phyloP scores from a whole-genome alignment of 2,329 filamentous ascomycete genomes.

The Phaeosphaeria sp. region DNA sequence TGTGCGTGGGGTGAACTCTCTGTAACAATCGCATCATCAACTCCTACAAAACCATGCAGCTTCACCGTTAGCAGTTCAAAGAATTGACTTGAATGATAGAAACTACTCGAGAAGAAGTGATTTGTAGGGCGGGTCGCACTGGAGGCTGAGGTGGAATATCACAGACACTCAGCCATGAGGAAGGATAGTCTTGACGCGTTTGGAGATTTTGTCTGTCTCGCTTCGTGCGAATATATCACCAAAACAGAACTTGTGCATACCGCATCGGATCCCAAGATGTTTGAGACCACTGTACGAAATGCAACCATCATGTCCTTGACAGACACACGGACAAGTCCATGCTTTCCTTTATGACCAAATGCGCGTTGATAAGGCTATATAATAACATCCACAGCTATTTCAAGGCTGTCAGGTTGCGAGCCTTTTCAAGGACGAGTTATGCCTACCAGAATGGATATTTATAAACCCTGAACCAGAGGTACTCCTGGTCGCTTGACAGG shows the following conservation, averaged over 20 bases:
- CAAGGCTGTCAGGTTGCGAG: no score
- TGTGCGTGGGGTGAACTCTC: background rate
- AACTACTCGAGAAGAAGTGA: background rate
- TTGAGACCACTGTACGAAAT: no score
- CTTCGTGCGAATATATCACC: no score
- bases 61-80: background rate
- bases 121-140: background rate
- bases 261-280: background rate
- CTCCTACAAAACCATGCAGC: background rate
- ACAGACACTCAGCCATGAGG: background rate
- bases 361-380: no score
- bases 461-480: background rate
- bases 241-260: no score
- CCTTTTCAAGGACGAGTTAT: no score
- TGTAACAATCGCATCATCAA: background rate
- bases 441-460: no score
- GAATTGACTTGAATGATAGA: background rate
- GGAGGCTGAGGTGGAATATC: background rate
- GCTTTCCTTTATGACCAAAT: no score
- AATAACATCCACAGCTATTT: no score
- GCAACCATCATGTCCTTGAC: no score
- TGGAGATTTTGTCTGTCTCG: background rate
- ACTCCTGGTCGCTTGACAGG: background rate
- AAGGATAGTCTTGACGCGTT: background rate
- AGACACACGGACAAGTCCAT: no score